Evolutionary conservation across 1,284 basidiomycete genomes (phyloP).

Genomic region (Sanghuangporus weigelae): DNA sequence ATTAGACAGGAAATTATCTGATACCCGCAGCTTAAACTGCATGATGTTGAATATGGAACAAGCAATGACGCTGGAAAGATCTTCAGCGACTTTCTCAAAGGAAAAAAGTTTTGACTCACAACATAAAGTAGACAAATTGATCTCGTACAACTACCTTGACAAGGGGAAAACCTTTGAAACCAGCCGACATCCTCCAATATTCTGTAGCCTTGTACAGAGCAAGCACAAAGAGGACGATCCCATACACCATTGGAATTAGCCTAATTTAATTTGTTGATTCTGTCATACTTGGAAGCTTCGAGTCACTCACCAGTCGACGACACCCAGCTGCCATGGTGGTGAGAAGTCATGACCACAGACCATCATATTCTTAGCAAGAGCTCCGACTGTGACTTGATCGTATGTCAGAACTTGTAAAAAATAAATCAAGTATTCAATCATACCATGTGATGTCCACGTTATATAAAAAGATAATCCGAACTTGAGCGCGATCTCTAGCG

Average conservation of each 20-base stretch:
- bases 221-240: neutral
- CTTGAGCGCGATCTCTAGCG: neutral
- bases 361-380: neutral
- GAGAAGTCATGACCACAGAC: neutral
- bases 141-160: neutral
- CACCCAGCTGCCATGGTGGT: neutral
- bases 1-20: neutral
- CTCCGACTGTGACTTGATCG: neutral
- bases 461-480: neutral
- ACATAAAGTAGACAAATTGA: neutral
- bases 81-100: neutral
- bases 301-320: neutral
- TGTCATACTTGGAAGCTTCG: neutral
- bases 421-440: neutral
- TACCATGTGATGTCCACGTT: neutral
- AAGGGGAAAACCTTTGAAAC: neutral
- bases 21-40: neutral
- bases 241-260: neutral
- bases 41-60: neutral
- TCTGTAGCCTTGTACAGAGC: neutral
- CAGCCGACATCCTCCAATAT: neutral
- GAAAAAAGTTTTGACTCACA: neutral
- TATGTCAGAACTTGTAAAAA: neutral
- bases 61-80: neutral
- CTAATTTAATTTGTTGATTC: neutral